Evolutionary conservation across 768 basidiomycete genomes (phyloP).

Genomic region (Tulasnella sp.): DNA sequence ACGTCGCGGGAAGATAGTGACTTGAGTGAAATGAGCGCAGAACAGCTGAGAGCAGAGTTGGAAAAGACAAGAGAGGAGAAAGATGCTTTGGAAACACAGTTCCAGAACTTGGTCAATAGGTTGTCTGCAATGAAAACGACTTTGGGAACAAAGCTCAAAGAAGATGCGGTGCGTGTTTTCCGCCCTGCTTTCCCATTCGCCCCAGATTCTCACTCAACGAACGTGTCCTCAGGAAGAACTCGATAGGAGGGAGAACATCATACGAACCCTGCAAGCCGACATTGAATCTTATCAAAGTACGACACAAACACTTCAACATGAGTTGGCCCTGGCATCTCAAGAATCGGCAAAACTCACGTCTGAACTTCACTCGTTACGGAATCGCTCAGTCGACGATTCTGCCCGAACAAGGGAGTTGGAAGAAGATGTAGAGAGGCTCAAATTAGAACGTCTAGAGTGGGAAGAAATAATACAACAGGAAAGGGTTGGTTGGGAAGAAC

Average conservation of each 20-base stretch:
- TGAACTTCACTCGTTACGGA: constrained; percentile 59
- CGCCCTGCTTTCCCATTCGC: not conserved
- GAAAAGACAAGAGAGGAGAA: constrained; percentile 69
- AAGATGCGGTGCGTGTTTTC: constrained; percentile 70
- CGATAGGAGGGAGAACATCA: constrained; percentile 75
- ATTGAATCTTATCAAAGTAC: constrained; percentile 61
- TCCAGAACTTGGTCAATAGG: constrained; percentile 73
- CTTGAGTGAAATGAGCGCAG: no score
- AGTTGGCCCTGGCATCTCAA: constrained; percentile 60
- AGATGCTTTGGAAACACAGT: constrained; percentile 73
- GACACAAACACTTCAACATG: constrained; percentile 65
- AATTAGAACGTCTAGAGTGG: constrained; percentile 70
- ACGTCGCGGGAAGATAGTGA: no score
- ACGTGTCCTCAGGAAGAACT: constrained; percentile 80
- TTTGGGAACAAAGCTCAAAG: constrained; percentile 84
- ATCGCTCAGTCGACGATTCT: constrained; percentile 48
- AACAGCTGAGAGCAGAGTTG: constrained; percentile 54
- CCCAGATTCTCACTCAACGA: constrained; percentile 13
- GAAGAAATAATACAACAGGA: constrained; percentile 50
- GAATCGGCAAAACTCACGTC: constrained; percentile 58
- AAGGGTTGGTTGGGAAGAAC: constrained; percentile 32
- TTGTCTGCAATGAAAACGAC: constrained; percentile 87
- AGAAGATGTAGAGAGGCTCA: constrained; percentile 74
- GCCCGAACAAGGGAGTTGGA: constrained; percentile 69
- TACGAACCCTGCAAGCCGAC: constrained; percentile 64